Conservation (phyloP, 805 yeast species). For the Teunomyces atbi region DNA sequence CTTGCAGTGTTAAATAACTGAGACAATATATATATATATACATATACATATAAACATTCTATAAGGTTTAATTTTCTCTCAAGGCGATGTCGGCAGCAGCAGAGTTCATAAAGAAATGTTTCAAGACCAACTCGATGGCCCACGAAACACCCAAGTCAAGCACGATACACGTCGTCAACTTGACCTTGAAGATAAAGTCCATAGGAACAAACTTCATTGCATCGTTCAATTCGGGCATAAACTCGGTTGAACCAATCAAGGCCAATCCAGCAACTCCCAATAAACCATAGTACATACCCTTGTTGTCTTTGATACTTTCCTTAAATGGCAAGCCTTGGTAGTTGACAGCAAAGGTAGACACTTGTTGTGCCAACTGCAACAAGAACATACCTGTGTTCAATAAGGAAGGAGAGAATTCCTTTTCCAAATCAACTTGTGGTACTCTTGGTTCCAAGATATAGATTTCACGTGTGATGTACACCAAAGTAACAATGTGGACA, state of each 20-base stretch:
- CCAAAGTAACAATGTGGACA: conserved; percentile 77
- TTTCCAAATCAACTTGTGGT: conserved; percentile 86
- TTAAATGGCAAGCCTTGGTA: conserved; percentile 97
- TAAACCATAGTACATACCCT: conserved; percentile 95
- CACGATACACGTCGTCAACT: conserved; percentile 69
- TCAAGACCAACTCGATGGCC: conserved; percentile 76
- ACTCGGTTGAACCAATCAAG: conserved; percentile 88
- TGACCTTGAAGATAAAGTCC: conserved; percentile 67
- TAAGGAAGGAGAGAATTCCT: conserved; percentile 82
- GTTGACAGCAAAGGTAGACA: conserved; percentile 95
- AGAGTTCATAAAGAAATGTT: conserved; percentile 83
- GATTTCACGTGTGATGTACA: conserved; percentile 80
- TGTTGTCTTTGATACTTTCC: conserved; percentile 84
- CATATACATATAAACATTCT: background rate
- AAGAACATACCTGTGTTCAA: conserved; percentile 95
- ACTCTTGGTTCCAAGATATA: conserved; percentile 90
- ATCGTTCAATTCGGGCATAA: conserved; percentile 90
- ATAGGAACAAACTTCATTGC: conserved; percentile 90
- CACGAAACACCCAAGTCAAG: conserved; percentile 76
- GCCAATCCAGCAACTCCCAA: conserved; percentile 89
- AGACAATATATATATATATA: background rate
- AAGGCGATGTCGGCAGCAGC: conserved; percentile 88
- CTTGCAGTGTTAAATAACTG: conserved; percentile 14
- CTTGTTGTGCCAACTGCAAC: conserved; percentile 92
- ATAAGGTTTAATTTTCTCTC: conserved; percentile 23